Base-by-base conservation (phyloP, 257 asterid genomes). In the Plantago ovata region DNA sequence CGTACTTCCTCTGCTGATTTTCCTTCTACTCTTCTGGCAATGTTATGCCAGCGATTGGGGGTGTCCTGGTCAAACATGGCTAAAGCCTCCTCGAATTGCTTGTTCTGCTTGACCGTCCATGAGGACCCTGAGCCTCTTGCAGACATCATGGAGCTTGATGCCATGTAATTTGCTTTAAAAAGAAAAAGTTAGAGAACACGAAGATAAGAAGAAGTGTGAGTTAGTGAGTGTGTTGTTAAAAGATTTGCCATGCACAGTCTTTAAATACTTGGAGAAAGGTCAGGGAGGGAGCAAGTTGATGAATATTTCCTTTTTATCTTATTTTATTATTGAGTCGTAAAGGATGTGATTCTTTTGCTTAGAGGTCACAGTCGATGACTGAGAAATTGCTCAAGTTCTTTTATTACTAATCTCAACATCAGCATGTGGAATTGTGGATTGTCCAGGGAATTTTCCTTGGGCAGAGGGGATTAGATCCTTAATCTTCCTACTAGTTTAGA, bases 401-500 rank as follows among this genome's bases (percentile, higher is more conserved):
- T 66, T 52, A 77, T 33, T 65, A 69, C 65, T 69, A 19, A 57
- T 14, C 32, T 49, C 72, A 63, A 48, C 58, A 64, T 21, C 63
- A 64, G 66, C 81, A 71, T 77, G 90, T 84, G 78, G 89, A 78
- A 67, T 50, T 77, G 90, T 84, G 78, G 89, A 78, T 69, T 50
- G 54, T 33, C 55, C 55, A 50, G 64, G 48, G 69, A 64, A 60
- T 62, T 69, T 69, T 50, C 53, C 68, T 70, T 76, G 72, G 77
- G 71, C 79, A 63, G 81, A 55, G 75, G 70, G 81, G 85, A 83
- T 83, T 86, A 77, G 80, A 83, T 86, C 78, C 85, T 73, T 60
- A 69, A 69, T 70, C 77, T 65, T 53, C 75, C 64, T 63, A 56
- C 72, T 64, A 63, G 65, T 72, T 75, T 28, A 28, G 36, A 28